Conservation (phyloP, 169 alveolate species). For the Cryptosporidium sp. region DNA sequence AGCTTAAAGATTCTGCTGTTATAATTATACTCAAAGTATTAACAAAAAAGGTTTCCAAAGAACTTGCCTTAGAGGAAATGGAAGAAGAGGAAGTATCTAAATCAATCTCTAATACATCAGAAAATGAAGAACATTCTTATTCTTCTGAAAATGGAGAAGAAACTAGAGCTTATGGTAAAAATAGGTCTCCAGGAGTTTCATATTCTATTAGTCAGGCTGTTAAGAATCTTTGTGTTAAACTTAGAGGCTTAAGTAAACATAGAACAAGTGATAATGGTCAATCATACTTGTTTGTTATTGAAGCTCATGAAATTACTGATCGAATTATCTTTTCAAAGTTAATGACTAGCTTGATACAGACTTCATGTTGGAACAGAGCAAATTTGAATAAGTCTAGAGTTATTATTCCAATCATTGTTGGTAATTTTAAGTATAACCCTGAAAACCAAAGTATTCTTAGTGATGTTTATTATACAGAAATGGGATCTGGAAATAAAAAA, state of each 20-base stretch:
- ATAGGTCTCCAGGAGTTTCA: background rate
- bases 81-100: constrained; percentile 16
- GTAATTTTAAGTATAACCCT: background rate
- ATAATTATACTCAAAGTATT: constrained; percentile 35
- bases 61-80: background rate
- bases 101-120: background rate
- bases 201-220: constrained; percentile 28
- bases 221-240: constrained; percentile 25
- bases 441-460: constrained; percentile 1
- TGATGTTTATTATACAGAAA: background rate
- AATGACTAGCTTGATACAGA: constrained; percentile 23
- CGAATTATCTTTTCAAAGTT: background rate
- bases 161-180: background rate
- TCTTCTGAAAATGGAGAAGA: background rate
- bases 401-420: constrained; percentile 44
- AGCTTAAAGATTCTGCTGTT: constrained; percentile 45
- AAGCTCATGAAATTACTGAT: constrained; percentile 26
- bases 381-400: constrained; percentile 26
- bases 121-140: background rate
- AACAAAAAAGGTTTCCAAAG: constrained; percentile 24
- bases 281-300: constrained; percentile 48
- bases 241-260: constrained; percentile 13
- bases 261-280: constrained; percentile 34
- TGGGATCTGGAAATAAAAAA: background rate
- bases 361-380: constrained; percentile 69